A percentile compares a stretch with the other conserved stretches of the same genome.
These are phyloP conservation scores for Phellopilus nigrolimitatus DNA, from an alignment of 1,284 basidiomycete genomes.

Conservation along the genomic window DNA sequence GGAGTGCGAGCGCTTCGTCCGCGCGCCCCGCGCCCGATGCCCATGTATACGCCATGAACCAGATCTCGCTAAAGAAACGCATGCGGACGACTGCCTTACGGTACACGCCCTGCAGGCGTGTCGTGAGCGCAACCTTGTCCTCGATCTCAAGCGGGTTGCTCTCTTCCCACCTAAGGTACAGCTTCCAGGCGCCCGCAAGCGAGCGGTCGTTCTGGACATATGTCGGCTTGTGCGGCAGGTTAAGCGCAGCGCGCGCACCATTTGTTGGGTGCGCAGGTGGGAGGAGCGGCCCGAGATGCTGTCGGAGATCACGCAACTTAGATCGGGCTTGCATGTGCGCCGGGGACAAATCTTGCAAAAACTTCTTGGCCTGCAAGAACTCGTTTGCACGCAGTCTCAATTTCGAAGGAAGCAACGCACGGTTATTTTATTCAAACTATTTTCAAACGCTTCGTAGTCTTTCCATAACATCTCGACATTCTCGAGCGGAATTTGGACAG, in stretches of 20 bases:
- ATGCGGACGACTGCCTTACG: conserved; percentile 85
- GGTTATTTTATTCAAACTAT: conserved; percentile 84
- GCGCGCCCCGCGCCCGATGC: conserved; percentile 66
- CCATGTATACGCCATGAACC: conserved; percentile 92
- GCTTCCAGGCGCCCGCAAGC: conserved; percentile 82
- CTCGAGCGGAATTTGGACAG: conserved; percentile 89
- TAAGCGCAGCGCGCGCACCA: conserved; percentile 39
- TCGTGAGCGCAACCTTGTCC: conserved; percentile 63
- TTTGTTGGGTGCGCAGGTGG: conserved; percentile 40
- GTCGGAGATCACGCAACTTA: conserved; percentile 79
- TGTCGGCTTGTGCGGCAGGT: conserved; percentile 69
- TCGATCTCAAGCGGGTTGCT: conserved; percentile 90
- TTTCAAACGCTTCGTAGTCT: conserved; percentile 94
- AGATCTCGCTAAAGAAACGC: conserved; percentile 94
- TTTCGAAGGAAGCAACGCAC: conserved; percentile 32
- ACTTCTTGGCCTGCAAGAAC: conserved; percentile 77
- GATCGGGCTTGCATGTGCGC: conserved; percentile 93
- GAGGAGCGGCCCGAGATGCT: conserved; percentile 62
- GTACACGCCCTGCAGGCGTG: conserved; percentile 80
- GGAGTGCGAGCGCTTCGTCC: conserved; percentile 79
- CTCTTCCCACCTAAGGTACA: conserved; percentile 95
- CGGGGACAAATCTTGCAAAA: conserved; percentile 80
- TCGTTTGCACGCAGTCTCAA: conserved; percentile 7
- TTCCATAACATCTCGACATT: conserved; percentile 95
- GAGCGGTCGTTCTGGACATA: conserved; percentile 72